Conservation (phyloP, 176 grass and related monocot species). For the Puccinellia tenuiflora region DNA sequence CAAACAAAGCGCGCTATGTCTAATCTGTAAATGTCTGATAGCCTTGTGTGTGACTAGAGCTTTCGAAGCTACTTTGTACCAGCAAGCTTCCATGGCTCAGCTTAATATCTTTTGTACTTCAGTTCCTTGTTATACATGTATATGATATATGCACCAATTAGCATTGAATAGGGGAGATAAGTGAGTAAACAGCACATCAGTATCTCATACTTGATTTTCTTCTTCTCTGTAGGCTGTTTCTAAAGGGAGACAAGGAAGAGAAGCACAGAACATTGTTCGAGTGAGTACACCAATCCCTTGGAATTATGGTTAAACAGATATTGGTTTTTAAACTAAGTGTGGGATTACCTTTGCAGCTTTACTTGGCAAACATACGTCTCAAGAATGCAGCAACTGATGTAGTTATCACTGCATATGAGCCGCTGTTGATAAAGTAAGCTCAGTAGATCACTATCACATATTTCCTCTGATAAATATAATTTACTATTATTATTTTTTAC, state of each 20-base stretch:
- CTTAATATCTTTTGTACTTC: neutral
- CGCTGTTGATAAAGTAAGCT: slow-evolving; percentile 66
- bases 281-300: slow-evolving; percentile 39
- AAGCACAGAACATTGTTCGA: slow-evolving; percentile 70
- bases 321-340: slow-evolving; percentile 5
- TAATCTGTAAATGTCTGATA: neutral
- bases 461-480: too few species aligned
- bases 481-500: neutral
- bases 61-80: neutral
- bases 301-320: neutral
- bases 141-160: neutral
- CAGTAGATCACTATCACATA: neutral
- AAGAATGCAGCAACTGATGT: slow-evolving; percentile 76
- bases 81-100: neutral
- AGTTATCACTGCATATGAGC: slow-evolving; percentile 67
- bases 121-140: neutral
- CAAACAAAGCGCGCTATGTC: neutral
- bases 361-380: slow-evolving; percentile 88
- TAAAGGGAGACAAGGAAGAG: slow-evolving; percentile 84
- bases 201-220: slow-evolving; percentile 4
- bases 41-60: neutral
- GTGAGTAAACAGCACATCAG: neutral
- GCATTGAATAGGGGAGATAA: neutral
- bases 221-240: slow-evolving; percentile 56
- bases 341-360: slow-evolving; percentile 47